Percentiles rank a stretch among this genome's conserved stretches.
Evolutionary conservation across 176 grass and related monocot species (phyloP).

Genomic region (Calamus simplicifolius): DNA sequence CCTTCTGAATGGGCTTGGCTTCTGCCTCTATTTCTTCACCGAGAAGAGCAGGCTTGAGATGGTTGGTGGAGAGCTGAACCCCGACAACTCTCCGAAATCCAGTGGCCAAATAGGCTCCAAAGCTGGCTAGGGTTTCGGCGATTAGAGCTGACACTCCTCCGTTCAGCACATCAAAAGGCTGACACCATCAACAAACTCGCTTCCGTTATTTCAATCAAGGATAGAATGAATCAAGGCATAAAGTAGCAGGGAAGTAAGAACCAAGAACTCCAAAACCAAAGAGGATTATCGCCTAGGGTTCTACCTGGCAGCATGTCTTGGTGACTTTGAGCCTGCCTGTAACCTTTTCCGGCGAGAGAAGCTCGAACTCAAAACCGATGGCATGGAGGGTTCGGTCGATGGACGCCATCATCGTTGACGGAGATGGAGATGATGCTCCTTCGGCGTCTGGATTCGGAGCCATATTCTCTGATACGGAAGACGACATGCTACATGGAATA

Average conservation of each 20-base stretch:
- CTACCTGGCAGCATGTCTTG: conserved; percentile 70
- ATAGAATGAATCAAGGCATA: neutral
- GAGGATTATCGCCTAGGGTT: no score
- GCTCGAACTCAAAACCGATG: conserved; percentile 56
- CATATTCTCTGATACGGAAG: no score
- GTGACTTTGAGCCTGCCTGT: conserved; percentile 61
- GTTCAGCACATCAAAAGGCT: conserved; percentile 71
- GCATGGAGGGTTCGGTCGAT: conserved; percentile 51
- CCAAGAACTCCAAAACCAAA: no score
- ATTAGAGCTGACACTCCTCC: conserved; percentile 78
- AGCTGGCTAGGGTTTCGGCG: conserved; percentile 55
- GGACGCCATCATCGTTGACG: neutral
- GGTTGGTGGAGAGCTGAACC: conserved; percentile 80
- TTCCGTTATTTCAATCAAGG: neutral
- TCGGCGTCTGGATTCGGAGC: no score
- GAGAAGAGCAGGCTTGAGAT: conserved; percentile 51
- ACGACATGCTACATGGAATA: no score
- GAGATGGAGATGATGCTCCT: neutral
- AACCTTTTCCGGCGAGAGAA: conserved; percentile 45
- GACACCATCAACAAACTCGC: neutral
- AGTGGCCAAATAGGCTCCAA: conserved; percentile 52
- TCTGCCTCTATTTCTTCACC: conserved; percentile 45
- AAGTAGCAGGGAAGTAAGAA: no score
- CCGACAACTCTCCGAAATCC: conserved; percentile 47
- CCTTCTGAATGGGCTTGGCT: conserved; percentile 52